Conservation (phyloP, 1,284 basidiomycete genomes). For the Ustilago sp. region DNA sequence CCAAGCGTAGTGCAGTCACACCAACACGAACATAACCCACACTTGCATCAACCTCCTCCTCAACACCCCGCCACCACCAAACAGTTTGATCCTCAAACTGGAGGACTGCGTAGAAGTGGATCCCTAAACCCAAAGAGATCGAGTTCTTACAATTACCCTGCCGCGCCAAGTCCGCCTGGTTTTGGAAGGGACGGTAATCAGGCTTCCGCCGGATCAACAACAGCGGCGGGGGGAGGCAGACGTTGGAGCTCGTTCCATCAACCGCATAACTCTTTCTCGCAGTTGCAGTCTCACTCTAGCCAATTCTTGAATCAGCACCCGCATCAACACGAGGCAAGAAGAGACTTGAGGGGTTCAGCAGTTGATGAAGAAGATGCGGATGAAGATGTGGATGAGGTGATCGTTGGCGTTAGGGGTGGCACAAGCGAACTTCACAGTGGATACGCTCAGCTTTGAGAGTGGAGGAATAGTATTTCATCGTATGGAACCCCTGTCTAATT, state of each 20-base stretch:
- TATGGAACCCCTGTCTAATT: too few species aligned
- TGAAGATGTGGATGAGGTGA: conserved; percentile 14
- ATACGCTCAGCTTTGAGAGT: conserved; percentile 22
- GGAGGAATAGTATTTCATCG: too few species aligned
- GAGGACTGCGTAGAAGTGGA: conserved; percentile 18
- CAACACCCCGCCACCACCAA: conserved; percentile 28
- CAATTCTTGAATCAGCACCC: background rate
- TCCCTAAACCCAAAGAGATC: conserved; percentile 38
- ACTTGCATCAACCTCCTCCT: conserved; percentile 35
- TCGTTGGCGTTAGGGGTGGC: background rate
- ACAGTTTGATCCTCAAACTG: background rate
- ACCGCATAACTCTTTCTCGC: conserved; percentile 20
- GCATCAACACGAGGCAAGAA: background rate
- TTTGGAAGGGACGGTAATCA: background rate
- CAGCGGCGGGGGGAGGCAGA: conserved; percentile 5
- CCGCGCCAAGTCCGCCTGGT: background rate
- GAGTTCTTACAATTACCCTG: conserved; percentile 32
- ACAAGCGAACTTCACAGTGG: background rate
- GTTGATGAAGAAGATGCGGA: conserved; percentile 48
- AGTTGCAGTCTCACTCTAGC: conserved; percentile 12
- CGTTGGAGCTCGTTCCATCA: conserved; percentile 41
- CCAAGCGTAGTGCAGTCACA: background rate
- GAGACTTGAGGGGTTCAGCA: conserved; percentile 25
- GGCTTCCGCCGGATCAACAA: background rate
- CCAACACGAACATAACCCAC: conserved; percentile 25